phyloP scores from a whole-genome alignment of 2,329 filamentous ascomycete species.

The Magnaporthales sp. region DNA sequence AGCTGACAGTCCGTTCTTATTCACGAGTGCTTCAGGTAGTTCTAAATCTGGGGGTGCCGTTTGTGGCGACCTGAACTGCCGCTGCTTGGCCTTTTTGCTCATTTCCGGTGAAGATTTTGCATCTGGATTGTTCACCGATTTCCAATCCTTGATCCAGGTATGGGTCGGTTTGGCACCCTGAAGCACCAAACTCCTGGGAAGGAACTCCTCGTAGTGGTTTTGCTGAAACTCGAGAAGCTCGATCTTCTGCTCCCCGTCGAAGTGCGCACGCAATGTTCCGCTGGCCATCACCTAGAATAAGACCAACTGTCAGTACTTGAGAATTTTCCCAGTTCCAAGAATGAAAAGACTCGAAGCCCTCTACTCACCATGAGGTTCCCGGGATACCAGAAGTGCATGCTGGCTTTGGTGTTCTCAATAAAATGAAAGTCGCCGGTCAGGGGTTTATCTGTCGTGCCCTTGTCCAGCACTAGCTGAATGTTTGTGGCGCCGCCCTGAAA shows the following conservation, averaged over 20 bases:
- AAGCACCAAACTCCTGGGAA: slow-evolving; percentile 60
- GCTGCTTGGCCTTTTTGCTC: slow-evolving; percentile 56
- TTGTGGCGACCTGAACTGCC: slow-evolving; percentile 50
- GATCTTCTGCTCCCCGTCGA: slow-evolving; percentile 71
- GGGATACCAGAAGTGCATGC: slow-evolving; percentile 76
- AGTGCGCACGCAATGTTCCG: slow-evolving; percentile 71
- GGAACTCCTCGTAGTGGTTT: slow-evolving; percentile 69
- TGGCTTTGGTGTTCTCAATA: slow-evolving; percentile 69
- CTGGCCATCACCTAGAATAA: slow-evolving; percentile 57
- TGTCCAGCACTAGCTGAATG: slow-evolving; percentile 79
- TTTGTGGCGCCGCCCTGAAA: slow-evolving; percentile 80
- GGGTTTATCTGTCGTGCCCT: slow-evolving; percentile 43
- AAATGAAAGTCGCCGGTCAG: slow-evolving; percentile 58
- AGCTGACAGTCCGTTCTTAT: slow-evolving; percentile 47
- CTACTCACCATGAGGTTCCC: not conserved
- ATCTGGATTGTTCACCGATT: slow-evolving; percentile 47
- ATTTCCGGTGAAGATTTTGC: slow-evolving; percentile 54
- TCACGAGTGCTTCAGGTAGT: slow-evolving; percentile 42
- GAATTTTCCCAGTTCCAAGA: not conserved
- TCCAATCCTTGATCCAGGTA: slow-evolving; percentile 59
- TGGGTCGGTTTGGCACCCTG: slow-evolving; percentile 53
- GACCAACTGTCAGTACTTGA: slow-evolving; percentile 2
- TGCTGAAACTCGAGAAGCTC: slow-evolving; percentile 79
- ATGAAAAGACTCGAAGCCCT: not conserved
- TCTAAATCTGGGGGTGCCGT: slow-evolving; percentile 51